Evolutionary conservation across 805 yeast genomes (phyloP).

Genomic region (Kodamaea laetipori): DNA sequence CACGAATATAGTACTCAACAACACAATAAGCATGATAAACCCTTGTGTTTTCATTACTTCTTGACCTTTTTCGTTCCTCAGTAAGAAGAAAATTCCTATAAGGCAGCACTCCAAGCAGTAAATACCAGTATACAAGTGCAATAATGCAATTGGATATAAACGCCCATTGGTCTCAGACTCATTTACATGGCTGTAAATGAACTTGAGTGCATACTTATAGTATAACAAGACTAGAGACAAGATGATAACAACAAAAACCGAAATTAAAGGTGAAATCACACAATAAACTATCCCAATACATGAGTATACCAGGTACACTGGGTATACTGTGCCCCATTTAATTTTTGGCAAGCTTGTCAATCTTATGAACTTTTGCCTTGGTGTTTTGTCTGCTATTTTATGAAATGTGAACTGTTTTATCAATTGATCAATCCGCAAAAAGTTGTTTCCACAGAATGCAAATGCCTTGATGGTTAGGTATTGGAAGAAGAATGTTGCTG

Average conservation of each 20-base stretch:
- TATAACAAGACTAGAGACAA: slow-evolving; percentile 57
- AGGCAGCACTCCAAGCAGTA: slow-evolving; percentile 80
- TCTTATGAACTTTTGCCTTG: slow-evolving; percentile 55
- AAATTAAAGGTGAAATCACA: slow-evolving; percentile 75
- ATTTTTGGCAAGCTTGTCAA: slow-evolving; percentile 47
- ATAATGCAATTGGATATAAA: slow-evolving; percentile 71
- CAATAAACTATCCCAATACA: slow-evolving; percentile 79
- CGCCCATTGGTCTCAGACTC: slow-evolving; percentile 68
- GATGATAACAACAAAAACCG: slow-evolving; percentile 61
- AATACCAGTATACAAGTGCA: slow-evolving; percentile 77
- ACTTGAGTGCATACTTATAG: slow-evolving; percentile 67
- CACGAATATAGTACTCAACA: slow-evolving; percentile 56
- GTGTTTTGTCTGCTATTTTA: slow-evolving; percentile 53
- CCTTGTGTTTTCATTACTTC: slow-evolving; percentile 51
- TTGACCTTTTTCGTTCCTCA: slow-evolving; percentile 48
- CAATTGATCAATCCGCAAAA: slow-evolving; percentile 61
- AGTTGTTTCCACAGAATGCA: slow-evolving; percentile 70
- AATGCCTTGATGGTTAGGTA: slow-evolving; percentile 74
- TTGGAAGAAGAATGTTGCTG: slow-evolving; percentile 83
- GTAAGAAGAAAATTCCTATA: slow-evolving; percentile 72
- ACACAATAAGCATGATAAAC: slow-evolving; percentile 51
- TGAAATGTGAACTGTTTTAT: slow-evolving; percentile 38
- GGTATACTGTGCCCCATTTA: slow-evolving; percentile 78
- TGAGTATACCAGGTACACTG: slow-evolving; percentile 74
- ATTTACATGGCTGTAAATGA: slow-evolving; percentile 53